These are phyloP conservation scores for Volvox reticuliferus DNA, from an alignment of 139 green algal species.

Conservation along the genomic window DNA sequence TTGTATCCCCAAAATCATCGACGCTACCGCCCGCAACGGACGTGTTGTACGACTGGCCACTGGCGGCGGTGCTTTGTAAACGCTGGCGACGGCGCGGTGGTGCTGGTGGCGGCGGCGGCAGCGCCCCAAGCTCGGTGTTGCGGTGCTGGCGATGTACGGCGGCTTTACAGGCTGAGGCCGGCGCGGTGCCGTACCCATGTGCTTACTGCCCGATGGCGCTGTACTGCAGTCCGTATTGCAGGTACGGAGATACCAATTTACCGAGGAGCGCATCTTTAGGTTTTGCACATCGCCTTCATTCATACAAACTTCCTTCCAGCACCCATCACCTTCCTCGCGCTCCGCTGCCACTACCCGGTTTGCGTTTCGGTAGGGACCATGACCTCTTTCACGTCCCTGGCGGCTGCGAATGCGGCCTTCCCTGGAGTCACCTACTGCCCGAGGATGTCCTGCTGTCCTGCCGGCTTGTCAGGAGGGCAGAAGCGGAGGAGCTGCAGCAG, in stretches of 20 bases:
- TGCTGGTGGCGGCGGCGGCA: background rate
- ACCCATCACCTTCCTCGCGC: background rate
- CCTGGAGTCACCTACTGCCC: slow-evolving; percentile 66
- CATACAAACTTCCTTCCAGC: too few species aligned
- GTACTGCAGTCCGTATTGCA: slow-evolving; percentile 61
- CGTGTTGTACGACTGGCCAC: slow-evolving; percentile 52
- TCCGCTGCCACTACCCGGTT: background rate
- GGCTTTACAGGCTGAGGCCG: background rate
- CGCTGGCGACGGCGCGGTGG: slow-evolving; percentile 26
- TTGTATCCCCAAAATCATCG: background rate
- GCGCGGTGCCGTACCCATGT: slow-evolving; percentile 45
- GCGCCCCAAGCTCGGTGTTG: background rate
- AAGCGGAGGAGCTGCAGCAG: background rate
- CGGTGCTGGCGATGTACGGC: slow-evolving; percentile 48
- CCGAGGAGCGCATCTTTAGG: too few species aligned
- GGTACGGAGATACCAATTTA: background rate
- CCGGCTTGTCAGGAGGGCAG: slow-evolving; percentile 25
- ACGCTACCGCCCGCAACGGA: slow-evolving; percentile 36
- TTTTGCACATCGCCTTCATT: too few species aligned
- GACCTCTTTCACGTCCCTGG: slow-evolving; percentile 50
- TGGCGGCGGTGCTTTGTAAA: slow-evolving; percentile 54
- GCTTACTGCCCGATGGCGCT: slow-evolving; percentile 41
- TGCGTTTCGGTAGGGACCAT: background rate
- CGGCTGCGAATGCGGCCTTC: slow-evolving; percentile 65
- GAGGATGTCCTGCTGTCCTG: slow-evolving; percentile 59